Evolutionary conservation across 1,284 basidiomycete genomes (phyloP), one percentile per base, ranked within the genome.

Genomic region (Abortiporus biennis): DNA sequence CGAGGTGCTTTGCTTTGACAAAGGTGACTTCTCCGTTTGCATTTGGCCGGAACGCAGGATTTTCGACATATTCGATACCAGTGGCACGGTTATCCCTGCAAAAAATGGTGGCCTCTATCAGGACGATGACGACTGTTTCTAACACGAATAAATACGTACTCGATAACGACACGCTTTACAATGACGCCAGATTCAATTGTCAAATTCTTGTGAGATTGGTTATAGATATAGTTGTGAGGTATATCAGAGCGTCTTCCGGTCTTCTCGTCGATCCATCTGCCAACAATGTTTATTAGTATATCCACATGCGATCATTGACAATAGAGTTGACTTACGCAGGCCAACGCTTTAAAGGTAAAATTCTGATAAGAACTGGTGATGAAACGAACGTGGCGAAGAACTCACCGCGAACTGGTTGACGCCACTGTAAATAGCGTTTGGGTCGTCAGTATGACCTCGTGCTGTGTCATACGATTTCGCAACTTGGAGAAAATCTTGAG

Each of bases 161-260:
- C 54, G 38, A 64, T 53, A 21, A 55, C 45, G 3, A 63, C 46
- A 6, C 55, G 49, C 42, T 58, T 58, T 6, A 61, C 62, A 6
- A 48, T 46, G 15, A 51, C 45, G 5, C 58, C 56, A 0, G 54
- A 52, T 1, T 53, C 24, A 21, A 61, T 42, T 23, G 52, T 47
- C 2, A 63, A 49, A 29, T 8, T 29, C 19, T 49, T 47, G 29
- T 49, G 35, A 5, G 38, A 21, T 3, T 75, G 67, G 22, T 71
- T 72, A 51, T 82, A 83, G 12, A 83, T 58, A 47, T 74, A 80
- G 48, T 68, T 45, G 48, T 80, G 77, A 1, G 81, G 69, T 3
- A 71, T 54, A 50, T 83, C 79, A 0, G 72, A 80, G 8, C 80
- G 74, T 36, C 52, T 69, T 22, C 81, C 81, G 0, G 69, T 77